These are phyloP conservation scores for Malassezia restricta DNA, from an alignment of 1,284 basidiomycete species.

Conservation along the genomic window DNA sequence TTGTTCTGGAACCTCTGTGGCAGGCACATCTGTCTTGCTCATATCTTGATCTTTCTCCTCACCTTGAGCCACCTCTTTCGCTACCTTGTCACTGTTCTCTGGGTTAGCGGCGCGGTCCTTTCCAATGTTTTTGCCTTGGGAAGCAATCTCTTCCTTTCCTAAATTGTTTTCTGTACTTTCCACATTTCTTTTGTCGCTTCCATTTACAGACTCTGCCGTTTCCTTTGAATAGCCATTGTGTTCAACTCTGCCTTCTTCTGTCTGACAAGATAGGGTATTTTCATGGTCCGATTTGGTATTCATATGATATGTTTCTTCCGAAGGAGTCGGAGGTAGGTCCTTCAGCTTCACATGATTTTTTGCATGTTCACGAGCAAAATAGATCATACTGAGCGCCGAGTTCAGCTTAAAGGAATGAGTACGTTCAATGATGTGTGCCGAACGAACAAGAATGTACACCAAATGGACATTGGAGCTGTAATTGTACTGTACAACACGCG, in stretches of 20 bases:
- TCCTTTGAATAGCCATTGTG: background rate
- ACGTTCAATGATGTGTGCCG: slow-evolving; percentile 70
- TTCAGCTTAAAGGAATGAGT: slow-evolving; percentile 72
- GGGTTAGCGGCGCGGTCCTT: background rate
- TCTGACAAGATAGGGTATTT: background rate
- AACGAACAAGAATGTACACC: slow-evolving; percentile 69
- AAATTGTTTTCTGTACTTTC: background rate
- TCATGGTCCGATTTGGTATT: background rate
- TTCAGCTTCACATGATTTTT: background rate
- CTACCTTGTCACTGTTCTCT: background rate
- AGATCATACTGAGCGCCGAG: background rate
- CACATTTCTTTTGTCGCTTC: too few relatives aligned
- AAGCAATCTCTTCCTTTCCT: background rate
- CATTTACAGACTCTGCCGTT: background rate
- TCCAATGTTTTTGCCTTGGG: background rate
- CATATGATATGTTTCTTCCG: background rate
- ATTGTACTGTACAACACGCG: slow-evolving; percentile 56
- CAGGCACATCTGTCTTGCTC: background rate
- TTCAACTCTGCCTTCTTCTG: background rate
- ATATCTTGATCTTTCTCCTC: background rate
- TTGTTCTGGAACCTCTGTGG: background rate
- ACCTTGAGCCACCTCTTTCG: background rate
- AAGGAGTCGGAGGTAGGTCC: background rate
- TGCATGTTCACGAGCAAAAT: background rate
- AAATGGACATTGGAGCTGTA: slow-evolving; percentile 68